Percentiles rank a stretch among this genome's conserved stretches.
Evolutionary conservation across 202 grass and related monocot species (phyloP).

Genomic region (Panicum virgatum): DNA sequence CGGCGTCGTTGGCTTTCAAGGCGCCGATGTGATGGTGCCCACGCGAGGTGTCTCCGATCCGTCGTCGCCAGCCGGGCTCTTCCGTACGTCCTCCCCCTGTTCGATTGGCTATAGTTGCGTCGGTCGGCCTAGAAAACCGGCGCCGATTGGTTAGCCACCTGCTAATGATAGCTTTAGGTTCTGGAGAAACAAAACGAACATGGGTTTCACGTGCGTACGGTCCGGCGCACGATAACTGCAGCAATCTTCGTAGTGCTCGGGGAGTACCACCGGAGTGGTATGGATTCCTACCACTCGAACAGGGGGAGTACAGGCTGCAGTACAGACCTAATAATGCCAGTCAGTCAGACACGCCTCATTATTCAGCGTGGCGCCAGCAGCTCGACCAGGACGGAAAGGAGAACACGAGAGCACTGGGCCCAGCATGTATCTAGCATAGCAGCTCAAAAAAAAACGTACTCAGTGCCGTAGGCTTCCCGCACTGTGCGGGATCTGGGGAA

Average conservation of each 20-base stretch:
- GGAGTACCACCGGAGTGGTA: neutral
- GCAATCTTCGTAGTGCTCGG: neutral
- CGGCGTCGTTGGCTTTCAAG: slow-evolving; percentile 5
- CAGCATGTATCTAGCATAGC: too few relatives aligned
- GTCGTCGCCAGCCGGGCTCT: neutral
- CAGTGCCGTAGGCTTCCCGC: too few relatives aligned
- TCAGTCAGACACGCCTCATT: neutral
- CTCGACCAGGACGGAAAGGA: neutral
- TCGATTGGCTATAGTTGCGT: neutral
- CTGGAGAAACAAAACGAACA: neutral
- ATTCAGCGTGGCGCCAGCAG: neutral
- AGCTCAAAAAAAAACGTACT: neutral
- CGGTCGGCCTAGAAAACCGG: slow-evolving; percentile 29
- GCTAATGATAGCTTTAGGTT: slow-evolving; percentile 23
- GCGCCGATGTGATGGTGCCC: neutral
- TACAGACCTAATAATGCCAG: neutral
- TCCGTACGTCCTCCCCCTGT: neutral
- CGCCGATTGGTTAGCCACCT: slow-evolving; percentile 33
- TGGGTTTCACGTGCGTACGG: neutral
- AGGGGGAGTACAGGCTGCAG: neutral
- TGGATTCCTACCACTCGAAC: neutral
- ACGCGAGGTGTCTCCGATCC: neutral
- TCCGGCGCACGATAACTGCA: neutral
- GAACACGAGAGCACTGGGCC: neutral
- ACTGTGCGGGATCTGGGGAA: too few relatives aligned